These are phyloP conservation scores for Penicillium steckii DNA, from an alignment of 495 filamentous ascomycete species.

Conservation along the genomic window DNA sequence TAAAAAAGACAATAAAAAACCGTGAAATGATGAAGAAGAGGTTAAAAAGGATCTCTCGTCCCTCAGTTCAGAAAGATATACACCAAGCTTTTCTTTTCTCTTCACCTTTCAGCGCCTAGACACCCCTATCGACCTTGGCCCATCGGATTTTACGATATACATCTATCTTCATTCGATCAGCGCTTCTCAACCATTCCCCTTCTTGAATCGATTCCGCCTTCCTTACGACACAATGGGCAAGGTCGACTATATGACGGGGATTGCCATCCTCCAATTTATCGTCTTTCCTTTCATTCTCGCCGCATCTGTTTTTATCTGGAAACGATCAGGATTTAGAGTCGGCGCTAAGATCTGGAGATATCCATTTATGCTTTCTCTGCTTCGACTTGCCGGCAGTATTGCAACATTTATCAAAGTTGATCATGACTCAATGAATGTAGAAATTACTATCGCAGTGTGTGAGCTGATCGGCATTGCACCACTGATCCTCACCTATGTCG, in stretches of 20 bases:
- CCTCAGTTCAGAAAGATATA: neutral
- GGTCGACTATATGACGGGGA: slow-evolving; percentile 23
- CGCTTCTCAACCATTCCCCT: neutral
- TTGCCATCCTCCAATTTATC: slow-evolving; percentile 32
- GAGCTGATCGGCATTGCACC: slow-evolving; percentile 33
- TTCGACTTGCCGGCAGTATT: slow-evolving; percentile 30
- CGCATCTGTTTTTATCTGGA: slow-evolving; percentile 26
- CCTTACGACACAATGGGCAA: slow-evolving; percentile 13
- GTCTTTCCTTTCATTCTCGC: slow-evolving; percentile 25
- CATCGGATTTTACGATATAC: neutral
- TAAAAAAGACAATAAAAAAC: no score
- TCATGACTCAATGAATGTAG: slow-evolving; percentile 15
- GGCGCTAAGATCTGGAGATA: slow-evolving; percentile 30
- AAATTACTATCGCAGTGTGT: slow-evolving; percentile 22
- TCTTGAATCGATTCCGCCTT: no score
- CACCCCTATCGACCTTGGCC: neutral
- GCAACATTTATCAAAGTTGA: slow-evolving; percentile 19
- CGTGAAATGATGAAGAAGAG: neutral
- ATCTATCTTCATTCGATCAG: neutral
- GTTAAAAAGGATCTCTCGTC: neutral
- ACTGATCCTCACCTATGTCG: slow-evolving; percentile 26
- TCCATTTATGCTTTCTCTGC: slow-evolving; percentile 27
- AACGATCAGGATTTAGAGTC: slow-evolving; percentile 25
- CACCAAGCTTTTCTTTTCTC: neutral
- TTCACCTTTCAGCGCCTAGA: no score